Evolutionary conservation across 305 asterid genomes (phyloP), one percentile per base, ranked within the genome.

Genomic region (Monarda citriodora): DNA sequence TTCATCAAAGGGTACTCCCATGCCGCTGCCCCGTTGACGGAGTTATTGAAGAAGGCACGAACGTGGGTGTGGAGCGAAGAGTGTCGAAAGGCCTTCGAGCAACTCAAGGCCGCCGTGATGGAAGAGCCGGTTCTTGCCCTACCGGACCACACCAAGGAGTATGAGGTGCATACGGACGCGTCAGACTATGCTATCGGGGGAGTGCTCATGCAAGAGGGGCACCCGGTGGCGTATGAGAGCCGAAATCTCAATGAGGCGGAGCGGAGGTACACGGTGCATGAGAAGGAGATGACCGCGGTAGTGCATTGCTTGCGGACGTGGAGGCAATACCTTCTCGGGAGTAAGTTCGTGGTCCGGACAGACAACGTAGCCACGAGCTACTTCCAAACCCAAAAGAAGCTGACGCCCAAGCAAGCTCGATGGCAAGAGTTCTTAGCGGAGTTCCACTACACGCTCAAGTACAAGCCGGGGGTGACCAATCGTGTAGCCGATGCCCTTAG

Each of bases 401-500:
- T 53, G 2, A 18, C 34, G 7, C 58, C 34, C 0, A 44, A 60
- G 13, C 44, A 53, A 25, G 53, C 36, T 0, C n/a, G 63, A 20
- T 54, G 69, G 63, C 48, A 55, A 15, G 69, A 65, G 2, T 64
- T 49, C 55, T 49, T 49, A 13, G 55, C 32, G 16, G 55, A 49
- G 55, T 21, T 10, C 34, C 8, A 45, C 44, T 38, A 38, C n/a
- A n/a, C n/a, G n/a, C 25, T 25, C 25, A 0, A 21, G 16, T 22
- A 8, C 55, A n/a, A n/a, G n/a, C 55, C n/a, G 9, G 55, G 55
- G 32, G 25, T 13, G 17, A 22, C 32, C 9, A 49, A 49, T 49
- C 17, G 32, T 49, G 55, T 52, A 22, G 56, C 56, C 56, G 56
- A n/a, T 50, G n/a, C 32, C 55, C 53, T 5, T 10, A 51, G 37